Base-by-base conservation (phyloP, 352 stramenopile species). In the Labyrinthula sp. region DNA sequence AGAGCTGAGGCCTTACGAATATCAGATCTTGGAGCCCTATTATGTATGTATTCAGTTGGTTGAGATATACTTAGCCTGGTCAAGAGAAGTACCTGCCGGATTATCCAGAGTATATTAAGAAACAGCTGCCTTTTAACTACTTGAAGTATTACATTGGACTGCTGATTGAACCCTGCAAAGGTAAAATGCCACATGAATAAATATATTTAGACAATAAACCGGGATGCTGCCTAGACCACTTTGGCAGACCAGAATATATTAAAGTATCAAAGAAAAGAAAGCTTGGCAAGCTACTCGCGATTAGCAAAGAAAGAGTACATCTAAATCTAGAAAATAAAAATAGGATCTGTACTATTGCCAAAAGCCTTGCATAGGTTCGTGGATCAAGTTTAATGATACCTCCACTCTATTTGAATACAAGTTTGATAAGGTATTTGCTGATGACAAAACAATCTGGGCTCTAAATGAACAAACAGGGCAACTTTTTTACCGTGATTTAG, bases 181-280 rank as follows among this genome's bases (percentile, higher is more conserved):
- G 66, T 25, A 69, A 60, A 6, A 33, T 52, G 0, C 36, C n/a
- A n/a, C n/a, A n/a, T n/a, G n/a, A n/a, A n/a, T n/a, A n/a, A n/a
- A n/a, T n/a, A n/a, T n/a, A n/a, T n/a, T n/a, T n/a, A n/a, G n/a
- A n/a, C n/a, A n/a, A n/a, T n/a, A n/a, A n/a, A n/a, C n/a, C 54
- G 18, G 66, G 78, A 47, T 83, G 73, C 55, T 83, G 73, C 41
- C 62, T 61, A 8, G 69, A 81, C 54, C 67, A 64, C 6, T 83
- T 80, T 30, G 73, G 73, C 25, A 69, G 79, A 40, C 71, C 73
- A 7, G 43, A 52, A 28, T 52, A 52, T 15, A 7, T 52, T 3
- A 31, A 35, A 14, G 18, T n/a, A n/a, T n/a, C n/a, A n/a, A n/a
- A n/a, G n/a, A n/a, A n/a, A n/a, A n/a, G n/a, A n/a, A n/a, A n/a